Evolutionary conservation across 2,329 filamentous ascomycete species (phyloP).

Genomic region (Sarocladium strictum): DNA sequence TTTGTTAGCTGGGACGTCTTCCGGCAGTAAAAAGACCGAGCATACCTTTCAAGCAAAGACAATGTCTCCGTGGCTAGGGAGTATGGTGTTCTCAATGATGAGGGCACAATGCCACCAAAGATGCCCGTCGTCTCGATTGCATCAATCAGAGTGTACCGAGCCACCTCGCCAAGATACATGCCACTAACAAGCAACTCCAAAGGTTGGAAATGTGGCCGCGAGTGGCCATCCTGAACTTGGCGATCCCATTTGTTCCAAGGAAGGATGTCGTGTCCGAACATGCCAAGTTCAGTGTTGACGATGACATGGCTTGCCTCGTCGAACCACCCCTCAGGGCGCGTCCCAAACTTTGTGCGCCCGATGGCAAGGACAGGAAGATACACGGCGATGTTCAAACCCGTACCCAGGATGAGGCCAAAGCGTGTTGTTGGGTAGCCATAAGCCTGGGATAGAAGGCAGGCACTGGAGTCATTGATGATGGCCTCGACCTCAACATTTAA

Average conservation of each 20-base stretch:
- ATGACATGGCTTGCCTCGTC: slow-evolving; percentile 55
- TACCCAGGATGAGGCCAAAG: slow-evolving; percentile 61
- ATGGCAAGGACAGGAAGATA: slow-evolving; percentile 56
- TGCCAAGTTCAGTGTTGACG: slow-evolving; percentile 61
- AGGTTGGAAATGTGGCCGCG: slow-evolving; percentile 54
- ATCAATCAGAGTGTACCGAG: slow-evolving; percentile 51
- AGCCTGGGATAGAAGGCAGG: slow-evolving; percentile 59
- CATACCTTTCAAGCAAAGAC: slow-evolving; percentile 51
- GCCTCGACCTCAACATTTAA: slow-evolving; percentile 51
- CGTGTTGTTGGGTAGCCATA: slow-evolving; percentile 50
- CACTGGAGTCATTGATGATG: slow-evolving; percentile 62
- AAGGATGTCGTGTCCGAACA: slow-evolving; percentile 56
- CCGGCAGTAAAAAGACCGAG: slow-evolving; percentile 11
- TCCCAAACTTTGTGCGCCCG: slow-evolving; percentile 49
- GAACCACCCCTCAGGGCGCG: slow-evolving; percentile 50
- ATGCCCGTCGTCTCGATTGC: slow-evolving; percentile 49
- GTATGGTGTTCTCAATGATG: slow-evolving; percentile 46
- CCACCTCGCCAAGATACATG: slow-evolving; percentile 62
- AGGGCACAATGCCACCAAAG: slow-evolving; percentile 51
- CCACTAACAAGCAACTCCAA: slow-evolving; percentile 59
- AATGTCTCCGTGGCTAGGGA: slow-evolving; percentile 56
- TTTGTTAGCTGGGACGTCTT: background rate
- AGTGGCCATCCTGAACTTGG: slow-evolving; percentile 44
- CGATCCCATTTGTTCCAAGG: slow-evolving; percentile 58
- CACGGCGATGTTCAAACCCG: slow-evolving; percentile 60